These are phyloP conservation scores for Penicillium sp. DNA, from an alignment of 2,329 filamentous ascomycete species.

Conservation along the genomic window DNA sequence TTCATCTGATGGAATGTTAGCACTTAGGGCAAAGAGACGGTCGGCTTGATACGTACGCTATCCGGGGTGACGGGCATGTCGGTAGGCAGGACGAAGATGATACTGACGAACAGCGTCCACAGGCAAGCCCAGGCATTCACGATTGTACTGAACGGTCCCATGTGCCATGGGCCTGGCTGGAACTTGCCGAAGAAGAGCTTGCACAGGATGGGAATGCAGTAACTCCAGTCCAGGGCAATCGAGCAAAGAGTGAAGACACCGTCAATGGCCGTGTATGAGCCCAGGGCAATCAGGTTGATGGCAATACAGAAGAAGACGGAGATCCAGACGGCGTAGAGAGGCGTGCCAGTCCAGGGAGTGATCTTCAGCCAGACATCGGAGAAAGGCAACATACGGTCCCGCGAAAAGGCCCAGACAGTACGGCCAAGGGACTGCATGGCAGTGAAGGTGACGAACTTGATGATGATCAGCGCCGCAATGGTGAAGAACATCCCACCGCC, in stretches of 20 bases:
- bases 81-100: conserved; percentile 56
- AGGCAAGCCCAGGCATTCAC: conserved; percentile 51
- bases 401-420: conserved; percentile 56
- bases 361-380: conserved; percentile 52
- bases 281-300: conserved; percentile 58
- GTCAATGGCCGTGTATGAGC: conserved; percentile 41
- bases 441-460: conserved; percentile 59
- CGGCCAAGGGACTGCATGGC: conserved; percentile 55
- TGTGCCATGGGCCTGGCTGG: conserved; percentile 52
- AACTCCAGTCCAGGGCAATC: conserved; percentile 49
- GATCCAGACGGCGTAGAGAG: conserved; percentile 56
- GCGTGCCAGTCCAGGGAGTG: conserved; percentile 50
- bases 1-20: conserved; percentile 47
- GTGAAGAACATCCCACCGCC: conserved; percentile 55
- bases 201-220: conserved; percentile 57
- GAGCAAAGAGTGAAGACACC: conserved; percentile 48
- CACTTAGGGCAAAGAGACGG: conserved; percentile 1
- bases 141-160: conserved; percentile 43
- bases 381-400: conserved; percentile 51
- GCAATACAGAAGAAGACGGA: conserved; percentile 54
- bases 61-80: conserved; percentile 46
- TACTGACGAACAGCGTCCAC: conserved; percentile 54
- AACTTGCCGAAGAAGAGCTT: conserved; percentile 52
- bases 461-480: conserved; percentile 56
- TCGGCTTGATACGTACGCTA: conserved; percentile 34